Evolutionary conservation across 78 protist genomes (phyloP).

Genomic region (Dictyostelium brefeldianum): DNA sequence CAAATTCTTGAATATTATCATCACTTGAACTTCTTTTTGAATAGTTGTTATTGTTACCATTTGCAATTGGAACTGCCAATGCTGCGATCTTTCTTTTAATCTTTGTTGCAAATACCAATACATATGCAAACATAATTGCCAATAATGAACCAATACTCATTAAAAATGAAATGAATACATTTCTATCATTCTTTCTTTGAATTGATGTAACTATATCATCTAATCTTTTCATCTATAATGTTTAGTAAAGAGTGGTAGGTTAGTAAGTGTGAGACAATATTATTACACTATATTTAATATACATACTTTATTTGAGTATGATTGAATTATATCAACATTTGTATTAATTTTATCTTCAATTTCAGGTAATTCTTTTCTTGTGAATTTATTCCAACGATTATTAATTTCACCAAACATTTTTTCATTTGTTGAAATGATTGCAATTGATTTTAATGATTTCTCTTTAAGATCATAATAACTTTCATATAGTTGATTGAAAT

Average conservation of each 20-base stretch:
- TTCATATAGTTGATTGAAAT: constrained; percentile 35
- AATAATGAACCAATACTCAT: constrained; percentile 51
- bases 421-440: constrained; percentile 56
- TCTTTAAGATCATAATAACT: constrained; percentile 28
- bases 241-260: too few relatives aligned
- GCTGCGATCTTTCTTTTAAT: constrained; percentile 27
- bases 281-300: too few relatives aligned
- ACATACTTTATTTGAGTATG: constrained; percentile 71
- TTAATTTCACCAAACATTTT: constrained; percentile 47
- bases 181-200: constrained; percentile 73
- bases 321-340: constrained; percentile 63
- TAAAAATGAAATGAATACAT: constrained; percentile 15
- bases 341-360: constrained; percentile 67
- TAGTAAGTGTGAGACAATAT: too few relatives aligned
- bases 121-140: constrained; percentile 57
- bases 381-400: constrained; percentile 4
- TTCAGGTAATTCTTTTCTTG: constrained; percentile 51
- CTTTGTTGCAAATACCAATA: constrained; percentile 17
- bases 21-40: background rate
- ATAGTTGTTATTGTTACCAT: background rate
- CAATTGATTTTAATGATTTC: constrained; percentile 35
- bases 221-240: constrained; percentile 71
- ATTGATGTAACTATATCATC: constrained; percentile 69
- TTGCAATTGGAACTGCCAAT: background rate
- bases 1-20: constrained; percentile 48